Conservation (phyloP, 352 stramenopile genomes). For the Peronospora farinosa region DNA sequence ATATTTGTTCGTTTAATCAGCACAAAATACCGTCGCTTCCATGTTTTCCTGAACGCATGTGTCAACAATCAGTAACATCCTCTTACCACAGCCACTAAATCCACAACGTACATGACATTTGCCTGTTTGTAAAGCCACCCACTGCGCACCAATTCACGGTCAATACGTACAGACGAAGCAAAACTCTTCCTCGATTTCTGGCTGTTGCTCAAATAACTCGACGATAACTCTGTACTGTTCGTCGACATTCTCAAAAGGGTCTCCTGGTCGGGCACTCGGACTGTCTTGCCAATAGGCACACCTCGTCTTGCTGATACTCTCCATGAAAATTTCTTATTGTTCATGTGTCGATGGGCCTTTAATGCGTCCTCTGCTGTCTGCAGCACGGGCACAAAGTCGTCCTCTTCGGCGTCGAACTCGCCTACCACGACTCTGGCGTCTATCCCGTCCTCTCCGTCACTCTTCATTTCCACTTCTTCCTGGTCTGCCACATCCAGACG, state of each 20-base stretch:
- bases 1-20: conserved; percentile 75
- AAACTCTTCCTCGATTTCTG: conserved; percentile 31
- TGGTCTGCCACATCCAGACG: conserved; percentile 34
- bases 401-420: conserved; percentile 37
- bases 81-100: neutral
- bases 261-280: conserved; percentile 38
- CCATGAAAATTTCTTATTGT: conserved; percentile 51
- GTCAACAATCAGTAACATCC: neutral
- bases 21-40: conserved; percentile 85
- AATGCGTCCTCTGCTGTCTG: conserved; percentile 61
- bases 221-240: conserved; percentile 28
- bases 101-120: conserved; percentile 44
- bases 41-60: conserved; percentile 52
- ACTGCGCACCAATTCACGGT: conserved; percentile 41
- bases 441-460: conserved; percentile 29
- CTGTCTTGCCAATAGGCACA: conserved; percentile 20
- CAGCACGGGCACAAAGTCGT: conserved; percentile 60
- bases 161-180: conserved; percentile 28
- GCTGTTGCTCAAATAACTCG: conserved; percentile 33
- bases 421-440: conserved; percentile 30
- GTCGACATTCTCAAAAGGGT: conserved; percentile 50
- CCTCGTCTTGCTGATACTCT: conserved; percentile 27
- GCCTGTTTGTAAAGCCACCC: conserved; percentile 59
- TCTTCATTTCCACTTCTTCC: conserved; percentile 24
- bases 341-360: conserved; percentile 25